These are phyloP conservation scores for Yamadazyma songkhlaensis DNA, from an alignment of 1,139 yeast species.

Conservation along the genomic window DNA sequence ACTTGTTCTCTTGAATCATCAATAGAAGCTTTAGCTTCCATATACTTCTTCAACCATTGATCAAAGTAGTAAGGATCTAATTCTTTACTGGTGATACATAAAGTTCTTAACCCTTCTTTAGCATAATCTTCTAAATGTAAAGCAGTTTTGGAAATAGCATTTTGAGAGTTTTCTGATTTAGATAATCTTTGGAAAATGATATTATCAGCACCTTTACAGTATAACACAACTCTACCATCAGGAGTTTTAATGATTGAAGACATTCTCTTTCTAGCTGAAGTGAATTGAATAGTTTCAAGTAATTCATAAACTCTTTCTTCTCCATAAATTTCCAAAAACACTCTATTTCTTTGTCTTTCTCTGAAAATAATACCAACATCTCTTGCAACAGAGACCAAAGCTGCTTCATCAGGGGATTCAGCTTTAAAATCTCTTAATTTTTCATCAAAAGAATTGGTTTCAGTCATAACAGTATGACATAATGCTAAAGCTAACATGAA, in stretches of 20 bases:
- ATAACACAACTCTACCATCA: conserved; percentile 51
- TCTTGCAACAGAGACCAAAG: conserved; percentile 89
- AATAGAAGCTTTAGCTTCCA: conserved; percentile 69
- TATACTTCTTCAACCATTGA: conserved; percentile 69
- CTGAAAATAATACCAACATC: conserved; percentile 85
- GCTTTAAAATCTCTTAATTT: conserved; percentile 67
- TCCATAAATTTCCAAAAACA: conserved; percentile 75
- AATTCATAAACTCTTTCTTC: conserved; percentile 66
- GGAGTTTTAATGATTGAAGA: conserved; percentile 50
- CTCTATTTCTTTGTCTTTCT: conserved; percentile 70
- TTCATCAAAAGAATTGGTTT: conserved; percentile 54
- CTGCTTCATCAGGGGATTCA: conserved; percentile 98
- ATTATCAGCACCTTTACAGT: conserved; percentile 94
- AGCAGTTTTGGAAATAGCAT: conserved; percentile 52
- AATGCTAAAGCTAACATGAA: conserved; percentile 87
- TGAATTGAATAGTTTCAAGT: conserved; percentile 77
- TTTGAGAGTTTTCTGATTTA: conserved; percentile 29
- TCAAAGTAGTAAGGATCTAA: conserved; percentile 58
- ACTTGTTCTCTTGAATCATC: conserved; percentile 73
- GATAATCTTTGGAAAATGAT: conserved; percentile 76
- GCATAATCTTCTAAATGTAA: conserved; percentile 89
- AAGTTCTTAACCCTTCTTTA: conserved; percentile 93
- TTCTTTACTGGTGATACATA: conserved; percentile 86
- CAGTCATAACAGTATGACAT: conserved; percentile 92
- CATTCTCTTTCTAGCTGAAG: conserved; percentile 86